These are phyloP conservation scores for Apophysomyces trapeziformis DNA, from an alignment of 371 early-diverging fungal genomes.

Conservation along the genomic window DNA sequence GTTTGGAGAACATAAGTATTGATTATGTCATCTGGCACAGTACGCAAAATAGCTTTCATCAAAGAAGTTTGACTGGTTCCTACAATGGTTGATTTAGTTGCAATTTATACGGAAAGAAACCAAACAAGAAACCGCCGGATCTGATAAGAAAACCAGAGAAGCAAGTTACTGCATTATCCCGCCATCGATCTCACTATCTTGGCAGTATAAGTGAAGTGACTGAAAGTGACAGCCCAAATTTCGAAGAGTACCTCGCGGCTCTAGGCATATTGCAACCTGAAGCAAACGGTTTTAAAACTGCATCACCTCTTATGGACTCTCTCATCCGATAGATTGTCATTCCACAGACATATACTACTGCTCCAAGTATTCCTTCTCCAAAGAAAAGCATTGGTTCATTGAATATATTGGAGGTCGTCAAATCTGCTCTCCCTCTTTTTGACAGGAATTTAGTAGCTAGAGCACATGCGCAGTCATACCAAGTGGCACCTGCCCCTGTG, in stretches of 20 bases:
- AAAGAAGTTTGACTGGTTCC: too few species aligned
- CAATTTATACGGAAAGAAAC: too few species aligned
- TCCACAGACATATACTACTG: constrained; percentile 15
- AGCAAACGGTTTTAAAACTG: constrained; percentile 13
- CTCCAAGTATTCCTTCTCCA: constrained; percentile 14
- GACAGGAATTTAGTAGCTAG: background rate
- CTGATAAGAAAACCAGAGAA: too few species aligned
- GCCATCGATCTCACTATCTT: constrained; percentile 1
- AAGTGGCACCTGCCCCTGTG: background rate
- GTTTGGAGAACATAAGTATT: too few species aligned
- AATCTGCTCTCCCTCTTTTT: background rate
- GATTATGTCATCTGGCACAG: too few species aligned
- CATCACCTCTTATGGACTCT: constrained; percentile 27
- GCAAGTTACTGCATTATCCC: background rate
- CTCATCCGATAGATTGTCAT: constrained; percentile 20
- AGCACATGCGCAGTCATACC: background rate
- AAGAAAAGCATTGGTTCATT: constrained; percentile 12
- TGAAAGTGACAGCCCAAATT: background rate
- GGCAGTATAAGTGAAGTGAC: background rate
- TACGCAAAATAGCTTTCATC: too few species aligned
- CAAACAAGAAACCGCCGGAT: too few species aligned
- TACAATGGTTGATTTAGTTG: too few species aligned
- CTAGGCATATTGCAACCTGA: constrained; percentile 18
- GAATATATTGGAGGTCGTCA: background rate
- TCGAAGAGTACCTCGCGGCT: constrained; percentile 12